A percentile compares a stretch with the other conserved stretches of the same genome.
Evolutionary conservation across 176 grass and related monocot species (phyloP).

Genomic region (Hyparrhenia diplandra): DNA sequence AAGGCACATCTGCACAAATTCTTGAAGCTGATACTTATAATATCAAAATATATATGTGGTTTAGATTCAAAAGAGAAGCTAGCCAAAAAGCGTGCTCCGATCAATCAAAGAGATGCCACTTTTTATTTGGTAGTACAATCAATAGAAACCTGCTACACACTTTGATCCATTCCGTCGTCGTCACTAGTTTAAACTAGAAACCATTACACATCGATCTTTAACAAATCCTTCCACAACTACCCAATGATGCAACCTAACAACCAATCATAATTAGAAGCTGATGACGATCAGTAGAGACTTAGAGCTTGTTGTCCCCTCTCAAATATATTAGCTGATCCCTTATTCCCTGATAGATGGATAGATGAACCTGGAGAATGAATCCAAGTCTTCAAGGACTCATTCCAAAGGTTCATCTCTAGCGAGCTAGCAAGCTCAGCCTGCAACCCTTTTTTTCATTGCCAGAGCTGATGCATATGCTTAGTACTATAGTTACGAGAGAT

Average conservation of each 20-base stretch:
- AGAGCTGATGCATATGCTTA: neutral
- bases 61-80: conserved; percentile 28
- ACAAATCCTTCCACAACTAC: conserved; percentile 41
- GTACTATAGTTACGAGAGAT: neutral
- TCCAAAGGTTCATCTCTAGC: conserved; percentile 71
- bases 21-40: conserved; percentile 25
- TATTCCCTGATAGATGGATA: conserved; percentile 29
- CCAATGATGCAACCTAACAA: conserved; percentile 51
- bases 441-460: neutral
- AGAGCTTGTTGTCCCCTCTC: conserved; percentile 8
- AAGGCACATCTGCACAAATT: conserved; percentile 34
- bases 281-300: conserved; percentile 15
- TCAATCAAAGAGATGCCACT: conserved; percentile 35
- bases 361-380: conserved; percentile 76
- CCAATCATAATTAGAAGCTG: conserved; percentile 39
- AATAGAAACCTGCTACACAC: conserved; percentile 54
- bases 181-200: conserved; percentile 29
- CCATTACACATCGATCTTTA: conserved; percentile 32
- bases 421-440: conserved; percentile 24
- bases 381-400: conserved; percentile 68
- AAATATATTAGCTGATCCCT: conserved; percentile 15
- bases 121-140: conserved; percentile 46
- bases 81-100: conserved; percentile 6
- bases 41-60: conserved; percentile 36
- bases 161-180: conserved; percentile 34